phyloP scores from a whole-genome alignment of 805 yeast genomes.

The Metschnikowia continentalis region DNA sequence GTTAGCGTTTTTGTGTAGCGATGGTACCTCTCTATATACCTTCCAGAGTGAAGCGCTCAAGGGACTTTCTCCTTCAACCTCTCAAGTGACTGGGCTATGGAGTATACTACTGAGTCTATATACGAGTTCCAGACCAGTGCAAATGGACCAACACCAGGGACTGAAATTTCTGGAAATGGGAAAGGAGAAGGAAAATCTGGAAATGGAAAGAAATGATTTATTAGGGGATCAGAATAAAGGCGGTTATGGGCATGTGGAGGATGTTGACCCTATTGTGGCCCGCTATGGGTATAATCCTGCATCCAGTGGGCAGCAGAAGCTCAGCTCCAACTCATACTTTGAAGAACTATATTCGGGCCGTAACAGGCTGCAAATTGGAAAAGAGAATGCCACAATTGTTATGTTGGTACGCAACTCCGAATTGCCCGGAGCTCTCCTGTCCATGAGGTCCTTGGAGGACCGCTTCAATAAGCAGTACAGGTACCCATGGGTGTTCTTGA shows the following conservation, averaged over 20 bases:
- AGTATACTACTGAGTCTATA: too few species aligned
- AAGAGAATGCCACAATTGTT: constrained; percentile 78
- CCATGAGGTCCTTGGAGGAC: constrained; percentile 43
- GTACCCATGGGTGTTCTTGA: constrained; percentile 44
- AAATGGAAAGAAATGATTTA: too few species aligned
- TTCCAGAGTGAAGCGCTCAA: not conserved
- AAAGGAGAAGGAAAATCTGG: not conserved
- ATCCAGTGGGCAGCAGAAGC: constrained; percentile 13
- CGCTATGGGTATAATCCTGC: constrained; percentile 14
- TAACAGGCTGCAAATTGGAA: constrained; percentile 40
- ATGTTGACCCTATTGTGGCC: constrained; percentile 1
- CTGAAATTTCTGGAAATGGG: too few species aligned
- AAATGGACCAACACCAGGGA: too few species aligned
- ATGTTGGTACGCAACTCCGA: constrained; percentile 88
- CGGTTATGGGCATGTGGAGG: too few species aligned
- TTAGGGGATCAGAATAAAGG: too few species aligned
- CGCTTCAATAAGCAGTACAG: constrained; percentile 36
- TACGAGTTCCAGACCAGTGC: too few species aligned
- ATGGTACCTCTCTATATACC: not conserved
- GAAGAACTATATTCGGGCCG: constrained; percentile 19
- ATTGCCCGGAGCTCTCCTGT: constrained; percentile 59
- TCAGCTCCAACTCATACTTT: constrained; percentile 16
- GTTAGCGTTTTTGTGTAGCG: not conserved
- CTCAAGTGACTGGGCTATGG: not conserved
- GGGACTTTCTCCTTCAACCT: not conserved